Percentiles rank a stretch among this genome's conserved stretches.
Conservation (phyloP, 108 stramenopile genomes). For the Skeletonema tropicum region DNA sequence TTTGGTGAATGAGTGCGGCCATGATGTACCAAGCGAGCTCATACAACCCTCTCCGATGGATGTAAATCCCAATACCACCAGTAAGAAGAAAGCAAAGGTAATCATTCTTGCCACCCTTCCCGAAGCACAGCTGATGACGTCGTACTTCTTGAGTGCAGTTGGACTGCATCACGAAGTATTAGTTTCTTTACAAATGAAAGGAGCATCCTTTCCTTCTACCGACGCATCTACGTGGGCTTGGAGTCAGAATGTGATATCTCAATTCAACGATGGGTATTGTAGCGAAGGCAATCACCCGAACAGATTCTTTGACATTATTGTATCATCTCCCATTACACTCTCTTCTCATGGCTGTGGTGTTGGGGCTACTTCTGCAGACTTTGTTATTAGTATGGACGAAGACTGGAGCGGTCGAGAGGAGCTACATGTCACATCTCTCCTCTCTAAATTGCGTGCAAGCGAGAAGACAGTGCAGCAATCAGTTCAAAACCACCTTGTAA, state of each 20-base stretch:
- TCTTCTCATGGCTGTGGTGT: slow-evolving; percentile 64
- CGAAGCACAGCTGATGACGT: slow-evolving; percentile 57
- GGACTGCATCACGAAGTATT: slow-evolving; percentile 68
- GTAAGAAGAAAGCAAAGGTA: slow-evolving; percentile 52
- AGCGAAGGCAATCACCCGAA: not conserved
- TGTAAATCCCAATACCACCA: slow-evolving; percentile 4
- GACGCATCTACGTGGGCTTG: slow-evolving; percentile 50
- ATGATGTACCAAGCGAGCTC: slow-evolving; percentile 16
- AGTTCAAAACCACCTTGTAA: slow-evolving; percentile 20
- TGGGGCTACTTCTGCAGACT: slow-evolving; percentile 61
- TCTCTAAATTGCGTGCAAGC: slow-evolving; percentile 30
- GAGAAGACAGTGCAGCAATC: slow-evolving; percentile 5
- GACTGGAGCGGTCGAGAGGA: slow-evolving; percentile 85
- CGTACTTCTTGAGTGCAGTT: slow-evolving; percentile 66
- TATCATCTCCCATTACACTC: slow-evolving; percentile 64
- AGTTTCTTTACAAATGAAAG: slow-evolving; percentile 10
- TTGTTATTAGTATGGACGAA: slow-evolving; percentile 79
- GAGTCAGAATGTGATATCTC: slow-evolving; percentile 55
- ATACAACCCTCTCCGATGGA: slow-evolving; percentile 6
- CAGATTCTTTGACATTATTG: slow-evolving; percentile 52
- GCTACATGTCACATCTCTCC: slow-evolving; percentile 41
- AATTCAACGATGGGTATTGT: slow-evolving; percentile 41
- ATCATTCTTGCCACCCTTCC: slow-evolving; percentile 77
- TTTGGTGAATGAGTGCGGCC: slow-evolving; percentile 58
- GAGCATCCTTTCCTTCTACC: not conserved